Base-by-base conservation (phyloP, 2,329 filamentous ascomycete genomes). In the Lecanoromycetidae sp. region DNA sequence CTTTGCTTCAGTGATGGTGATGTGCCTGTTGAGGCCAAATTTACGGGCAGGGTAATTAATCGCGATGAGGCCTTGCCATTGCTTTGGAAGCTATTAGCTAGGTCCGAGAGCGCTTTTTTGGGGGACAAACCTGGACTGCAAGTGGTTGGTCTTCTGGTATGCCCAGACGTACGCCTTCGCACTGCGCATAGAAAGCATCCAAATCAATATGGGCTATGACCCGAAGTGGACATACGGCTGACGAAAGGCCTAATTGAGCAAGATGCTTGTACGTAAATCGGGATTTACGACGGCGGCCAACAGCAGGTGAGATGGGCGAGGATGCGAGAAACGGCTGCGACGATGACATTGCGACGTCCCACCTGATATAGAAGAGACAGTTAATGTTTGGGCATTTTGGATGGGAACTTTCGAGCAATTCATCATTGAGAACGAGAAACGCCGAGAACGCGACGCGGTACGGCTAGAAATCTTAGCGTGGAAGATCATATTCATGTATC, bases 111-210 rank as follows among this genome's bases (percentile, higher is more conserved):
- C 12, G 15, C 22, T 27, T 29, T 25, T 15, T 40, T 46, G 19
- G 15, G 20, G 10, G 5, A 23, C 44, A 10, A 27, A 55, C 53
- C 49, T 93, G 88, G 17, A 98, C 91, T 1, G 87, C 91, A 20
- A 98, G 75, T 8, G 91, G 91, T 54, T 80, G 76, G 48, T 87
- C 77, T 52, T 85, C 80, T 12, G 82, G 70, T 9, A 84, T 69
- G 10, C 80, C 80, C 36, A 96, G 72, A 6, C 91, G 79, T 8
- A 94, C 80, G 75, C 88, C 93, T 66, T 98, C 91, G 61, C 87
- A 95, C 69, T 98, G 91, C 3, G 84, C 84, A 63, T 98, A 98
- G 66, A 98, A 98, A 32, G 90, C 90, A 75, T 98, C 91, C 50
- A 98, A 79, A 59, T 98, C 91, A 53, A 96, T 79, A 63, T 95